These are phyloP conservation scores for Yamadazyma scolyti DNA, from an alignment of 805 yeast genomes.

Conservation along the genomic window DNA sequence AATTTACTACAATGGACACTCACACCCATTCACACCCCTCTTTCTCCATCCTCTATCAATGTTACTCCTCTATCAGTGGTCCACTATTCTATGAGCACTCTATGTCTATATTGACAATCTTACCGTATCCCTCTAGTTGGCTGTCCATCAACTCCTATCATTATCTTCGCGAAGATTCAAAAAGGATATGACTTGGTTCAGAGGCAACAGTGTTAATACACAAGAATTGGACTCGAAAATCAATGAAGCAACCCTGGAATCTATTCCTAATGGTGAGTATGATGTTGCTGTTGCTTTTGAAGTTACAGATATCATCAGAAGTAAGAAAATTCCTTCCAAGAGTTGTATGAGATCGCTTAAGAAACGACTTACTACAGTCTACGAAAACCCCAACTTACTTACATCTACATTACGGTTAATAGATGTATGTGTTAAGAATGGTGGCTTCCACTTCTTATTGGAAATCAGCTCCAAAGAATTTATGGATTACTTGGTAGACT, in stretches of 20 bases:
- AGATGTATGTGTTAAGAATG: slow-evolving; percentile 88
- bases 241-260: slow-evolving; percentile 76
- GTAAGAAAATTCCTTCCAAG: slow-evolving; percentile 72
- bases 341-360: slow-evolving; percentile 85
- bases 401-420: slow-evolving; percentile 70
- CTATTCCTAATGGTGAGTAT: slow-evolving; percentile 88
- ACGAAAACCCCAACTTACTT: slow-evolving; percentile 75
- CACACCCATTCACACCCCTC: too few species aligned
- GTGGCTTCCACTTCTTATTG: slow-evolving; percentile 78
- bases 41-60: too few species aligned
- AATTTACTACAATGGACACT: too few species aligned
- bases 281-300: slow-evolving; percentile 74
- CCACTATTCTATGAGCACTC: too few species aligned
- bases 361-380: slow-evolving; percentile 57
- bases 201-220: slow-evolving; percentile 27
- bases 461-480: slow-evolving; percentile 85
- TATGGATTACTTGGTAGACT: slow-evolving; percentile 68
- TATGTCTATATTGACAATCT: too few species aligned
- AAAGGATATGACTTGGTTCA: slow-evolving; percentile 59
- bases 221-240: slow-evolving; percentile 58
- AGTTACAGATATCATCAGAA: slow-evolving; percentile 80
- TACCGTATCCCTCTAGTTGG: too few species aligned
- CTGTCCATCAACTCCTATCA: too few species aligned
- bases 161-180: too few species aligned
- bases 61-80: too few species aligned